These are phyloP conservation scores for Pezicula neosporulosa DNA, from an alignment of 2,329 filamentous ascomycete genomes.

Conservation along the genomic window DNA sequence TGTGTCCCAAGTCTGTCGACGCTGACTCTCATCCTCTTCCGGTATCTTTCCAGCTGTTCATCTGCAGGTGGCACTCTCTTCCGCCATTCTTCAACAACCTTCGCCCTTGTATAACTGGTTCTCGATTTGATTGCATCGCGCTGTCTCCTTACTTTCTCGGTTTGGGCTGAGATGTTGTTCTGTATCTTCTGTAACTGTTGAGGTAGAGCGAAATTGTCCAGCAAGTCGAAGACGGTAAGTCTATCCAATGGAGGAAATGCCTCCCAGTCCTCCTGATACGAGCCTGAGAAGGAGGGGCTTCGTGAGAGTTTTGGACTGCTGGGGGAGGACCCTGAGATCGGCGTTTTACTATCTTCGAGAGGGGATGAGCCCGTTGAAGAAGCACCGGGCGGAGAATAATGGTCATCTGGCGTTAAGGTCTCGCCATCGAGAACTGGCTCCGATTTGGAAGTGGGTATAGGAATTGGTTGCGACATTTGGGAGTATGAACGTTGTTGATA, in stretches of 20 bases:
- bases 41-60: slow-evolving; percentile 89
- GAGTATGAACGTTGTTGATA: slow-evolving; percentile 31
- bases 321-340: slow-evolving; percentile 42
- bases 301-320: slow-evolving; percentile 64
- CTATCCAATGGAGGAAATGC: slow-evolving; percentile 84
- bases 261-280: slow-evolving; percentile 88
- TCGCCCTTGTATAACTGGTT: slow-evolving; percentile 76
- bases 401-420: slow-evolving; percentile 18
- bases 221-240: slow-evolving; percentile 84
- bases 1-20: slow-evolving; percentile 80
- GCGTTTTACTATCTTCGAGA: slow-evolving; percentile 45
- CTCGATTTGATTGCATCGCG: slow-evolving; percentile 75
- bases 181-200: slow-evolving; percentile 91
- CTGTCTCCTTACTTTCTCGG: slow-evolving; percentile 78
- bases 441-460: slow-evolving; percentile 28
- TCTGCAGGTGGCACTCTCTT: slow-evolving; percentile 82
- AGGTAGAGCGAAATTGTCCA: slow-evolving; percentile 89
- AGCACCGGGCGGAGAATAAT: slow-evolving; percentile 1
- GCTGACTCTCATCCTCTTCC: slow-evolving; percentile 78
- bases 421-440: slow-evolving; percentile 14
- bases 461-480: slow-evolving; percentile 42
- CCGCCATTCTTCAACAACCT: slow-evolving; percentile 90
- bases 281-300: slow-evolving; percentile 77
- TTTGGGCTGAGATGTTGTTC: slow-evolving; percentile 76
- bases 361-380: slow-evolving; percentile 45